Evolutionary conservation across 441 rosid genomes (phyloP), one percentile per base, ranked within the genome.

Genomic region (Populus hybrid): DNA sequence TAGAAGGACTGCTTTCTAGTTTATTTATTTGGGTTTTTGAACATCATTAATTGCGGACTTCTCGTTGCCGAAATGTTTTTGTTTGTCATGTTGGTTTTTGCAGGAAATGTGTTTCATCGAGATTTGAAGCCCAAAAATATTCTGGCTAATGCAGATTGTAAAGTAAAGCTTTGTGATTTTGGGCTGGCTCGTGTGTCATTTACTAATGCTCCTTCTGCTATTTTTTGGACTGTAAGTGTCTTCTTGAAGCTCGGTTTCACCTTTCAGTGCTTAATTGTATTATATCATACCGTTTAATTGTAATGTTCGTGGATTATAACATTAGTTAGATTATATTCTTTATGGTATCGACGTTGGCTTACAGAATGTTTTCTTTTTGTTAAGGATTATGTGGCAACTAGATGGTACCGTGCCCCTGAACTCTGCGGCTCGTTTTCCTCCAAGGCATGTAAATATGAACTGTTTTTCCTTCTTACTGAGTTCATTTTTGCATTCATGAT

Each of bases 371-470:
- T 46, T 40, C 9, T 67, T 69, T 86, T 80, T 78, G 59, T 83
- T 21, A 82, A 96, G 99, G 99, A 96, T 89, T 96, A 96, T 80
- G 99, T 96, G 81, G 99, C 99, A 34, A 96, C 99, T 68, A 86
- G 98, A 79, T 96, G 99, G 99, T 96, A 96, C 78, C 95, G 98
- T 77, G 99, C 99, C 83, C 98, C 99, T 28, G 99, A 96, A 82
- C 96, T 96, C 66, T 96, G 99, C 78, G 98, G 99, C 76, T 94
- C 95, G 65, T 96, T 96, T 82, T 96, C 87, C 85, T 96, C 98
- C 78, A 96, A 93, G 85, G 99, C 92, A 86, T 81, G 81, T 70
- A 19, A 16, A 66, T 78, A 71, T 61, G 21, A 3, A 69, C 35
- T 71, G 40, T 32, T 30, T 75, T 59, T 28, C 35, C 19, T 75